These are phyloP conservation scores for Colletotrichum sp. DNA, from an alignment of 2,329 filamentous ascomycete species.

Conservation along the genomic window DNA sequence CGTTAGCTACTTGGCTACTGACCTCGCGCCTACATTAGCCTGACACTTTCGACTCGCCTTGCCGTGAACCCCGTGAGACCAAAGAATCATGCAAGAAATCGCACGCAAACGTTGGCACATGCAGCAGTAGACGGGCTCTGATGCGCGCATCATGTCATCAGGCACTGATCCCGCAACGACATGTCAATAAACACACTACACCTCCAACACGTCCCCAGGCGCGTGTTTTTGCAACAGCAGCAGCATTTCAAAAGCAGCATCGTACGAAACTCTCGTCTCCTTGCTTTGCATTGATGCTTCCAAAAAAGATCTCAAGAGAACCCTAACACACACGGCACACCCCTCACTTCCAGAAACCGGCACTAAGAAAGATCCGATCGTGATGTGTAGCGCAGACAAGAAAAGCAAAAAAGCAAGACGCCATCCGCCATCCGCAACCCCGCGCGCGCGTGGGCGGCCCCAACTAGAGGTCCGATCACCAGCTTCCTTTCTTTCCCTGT, in stretches of 20 bases:
- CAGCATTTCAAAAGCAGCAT: not conserved
- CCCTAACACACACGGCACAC: not conserved
- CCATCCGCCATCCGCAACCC: not conserved
- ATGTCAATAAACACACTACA: not conserved
- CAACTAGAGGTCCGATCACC: not conserved
- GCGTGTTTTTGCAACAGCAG: not conserved
- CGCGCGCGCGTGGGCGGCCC: not conserved
- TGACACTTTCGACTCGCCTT: not conserved
- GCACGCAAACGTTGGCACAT: not conserved
- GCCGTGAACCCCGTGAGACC: not conserved
- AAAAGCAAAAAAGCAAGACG: not conserved
- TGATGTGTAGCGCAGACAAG: not conserved
- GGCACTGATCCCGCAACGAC: not conserved
- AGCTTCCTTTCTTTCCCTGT: not conserved
- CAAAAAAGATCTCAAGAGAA: not conserved
- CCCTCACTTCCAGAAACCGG: not conserved
- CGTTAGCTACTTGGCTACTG: not conserved
- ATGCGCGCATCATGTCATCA: not conserved
- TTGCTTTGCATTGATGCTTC: not conserved
- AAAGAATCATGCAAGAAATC: not conserved
- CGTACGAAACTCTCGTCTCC: not conserved
- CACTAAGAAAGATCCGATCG: not conserved
- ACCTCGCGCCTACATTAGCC: slow-evolving; percentile 11
- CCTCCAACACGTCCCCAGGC: not conserved
- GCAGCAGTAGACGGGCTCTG: not conserved